Evolutionary conservation across 2,329 filamentous ascomycete species (phyloP), one percentile per base, ranked within the genome.

Genomic region (Coniochaeta sp.): DNA sequence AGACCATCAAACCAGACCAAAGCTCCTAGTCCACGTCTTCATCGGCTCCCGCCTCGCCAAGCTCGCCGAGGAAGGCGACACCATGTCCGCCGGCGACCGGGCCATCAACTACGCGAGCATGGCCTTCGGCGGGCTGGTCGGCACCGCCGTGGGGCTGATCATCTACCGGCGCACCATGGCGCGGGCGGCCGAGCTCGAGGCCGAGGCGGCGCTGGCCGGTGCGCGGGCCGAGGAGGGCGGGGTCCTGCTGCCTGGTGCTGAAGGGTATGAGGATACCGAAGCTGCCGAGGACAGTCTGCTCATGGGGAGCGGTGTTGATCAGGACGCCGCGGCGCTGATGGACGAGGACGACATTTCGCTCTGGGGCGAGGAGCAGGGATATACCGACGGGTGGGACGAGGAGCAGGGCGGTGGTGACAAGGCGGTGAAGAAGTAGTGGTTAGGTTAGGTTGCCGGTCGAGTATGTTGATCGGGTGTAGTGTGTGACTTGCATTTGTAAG

Each of bases 21-120:
- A 98, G 70, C 80, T 99, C 19, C 80, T 98, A 61, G 87, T 99
- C 57, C 91, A 96, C 71, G 86, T 96, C 67, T 99, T 97, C 75
- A 91, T 99, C 68, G 95, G 95, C 62, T 88, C 85, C 69, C 84
- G 92, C 59, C 79, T 99, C 17, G 91, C 91, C 52, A 80, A 88
- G 58, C 85, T 99, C 36, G 91, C 90, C n/a, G 90, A 96, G 67
- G 83, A 85, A 60, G 89, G 88, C 63, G 91, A 90, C 70, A 84
- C 89, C 66, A 97, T 98, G 93, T 87, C 89, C 62, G 75, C 82
- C 3, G 81, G 82, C 63, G 90, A 90, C 64, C 95, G 93, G 72
- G 81, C 86, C 30, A 79, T 98, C 68, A 96, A 95, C 74, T 96
- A 96, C 72, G 73, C 88, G 26, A 89, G 87, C 75, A 97, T 98